Evolutionary conservation across 2,329 filamentous ascomycete species (phyloP).

Genomic region (Aspergillus melleus): DNA sequence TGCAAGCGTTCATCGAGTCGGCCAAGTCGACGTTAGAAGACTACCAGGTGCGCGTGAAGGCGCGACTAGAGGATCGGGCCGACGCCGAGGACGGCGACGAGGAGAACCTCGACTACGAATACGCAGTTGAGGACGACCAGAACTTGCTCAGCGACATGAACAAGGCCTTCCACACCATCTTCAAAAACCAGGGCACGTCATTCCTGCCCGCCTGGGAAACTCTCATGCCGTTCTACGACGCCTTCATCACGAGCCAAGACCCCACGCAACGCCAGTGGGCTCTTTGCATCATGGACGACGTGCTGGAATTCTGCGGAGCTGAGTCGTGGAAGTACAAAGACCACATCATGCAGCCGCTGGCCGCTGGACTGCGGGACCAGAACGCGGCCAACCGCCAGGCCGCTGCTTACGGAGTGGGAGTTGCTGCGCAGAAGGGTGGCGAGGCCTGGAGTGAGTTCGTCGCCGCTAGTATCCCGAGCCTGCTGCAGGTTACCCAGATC

Average conservation of each 20-base stretch:
- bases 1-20: slow-evolving; percentile 83
- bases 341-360: slow-evolving; percentile 82
- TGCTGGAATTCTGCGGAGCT: slow-evolving; percentile 91
- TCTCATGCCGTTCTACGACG: slow-evolving; percentile 79
- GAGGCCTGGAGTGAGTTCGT: slow-evolving; percentile 85
- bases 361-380: slow-evolving; percentile 80
- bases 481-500: slow-evolving; percentile 82
- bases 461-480: slow-evolving; percentile 71
- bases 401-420: slow-evolving; percentile 91
- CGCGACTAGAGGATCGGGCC: slow-evolving; percentile 79
- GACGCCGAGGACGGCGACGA: slow-evolving; percentile 89
- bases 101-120: slow-evolving; percentile 78
- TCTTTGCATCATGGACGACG: slow-evolving; percentile 98
- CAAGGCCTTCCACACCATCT: slow-evolving; percentile 98
- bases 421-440: slow-evolving; percentile 91
- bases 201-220: slow-evolving; percentile 90
- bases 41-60: slow-evolving; percentile 82
- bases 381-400: slow-evolving; percentile 93
- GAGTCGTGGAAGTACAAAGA: slow-evolving; percentile 84
- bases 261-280: slow-evolving; percentile 96
- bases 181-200: slow-evolving; percentile 85
- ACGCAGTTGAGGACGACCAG: slow-evolving; percentile 96
- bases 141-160: slow-evolving; percentile 98
- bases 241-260: slow-evolving; percentile 77
- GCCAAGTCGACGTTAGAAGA: slow-evolving; percentile 85